Percentiles rank a stretch among this genome's conserved stretches.
phyloP scores from a whole-genome alignment of 1,139 yeast species.

The Nadsonia commutata region DNA sequence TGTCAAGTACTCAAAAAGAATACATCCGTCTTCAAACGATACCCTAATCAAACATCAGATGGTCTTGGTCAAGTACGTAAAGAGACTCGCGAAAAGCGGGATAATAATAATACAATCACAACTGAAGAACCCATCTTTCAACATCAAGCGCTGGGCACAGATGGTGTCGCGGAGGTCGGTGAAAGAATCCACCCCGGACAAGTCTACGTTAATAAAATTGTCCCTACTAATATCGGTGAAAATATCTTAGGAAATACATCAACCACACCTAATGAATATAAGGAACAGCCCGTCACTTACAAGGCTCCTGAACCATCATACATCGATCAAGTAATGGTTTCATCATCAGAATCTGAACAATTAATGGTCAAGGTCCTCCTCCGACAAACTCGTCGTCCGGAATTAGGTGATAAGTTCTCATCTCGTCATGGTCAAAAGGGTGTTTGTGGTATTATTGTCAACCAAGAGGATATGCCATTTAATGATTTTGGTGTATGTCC shows the following conservation, averaged over 20 bases:
- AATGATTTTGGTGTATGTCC: conserved; percentile 83
- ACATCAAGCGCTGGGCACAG: conserved; percentile 78
- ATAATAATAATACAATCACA: conserved; percentile 10
- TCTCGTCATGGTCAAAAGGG: conserved; percentile 98
- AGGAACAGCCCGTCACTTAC: conserved; percentile 84
- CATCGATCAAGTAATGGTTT: conserved; percentile 95
- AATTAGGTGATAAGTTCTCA: conserved; percentile 92
- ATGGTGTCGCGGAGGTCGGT: conserved; percentile 96
- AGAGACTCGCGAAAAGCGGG: conserved; percentile 32
- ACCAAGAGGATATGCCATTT: conserved; percentile 93
- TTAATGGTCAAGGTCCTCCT: conserved; percentile 81
- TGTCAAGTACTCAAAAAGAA: conserved; percentile 95
- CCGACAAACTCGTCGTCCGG: conserved; percentile 96
- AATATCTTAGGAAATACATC: conserved; percentile 33
- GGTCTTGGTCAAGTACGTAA: conserved; percentile 83
- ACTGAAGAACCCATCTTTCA: conserved; percentile 70
- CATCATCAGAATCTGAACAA: conserved; percentile 89
- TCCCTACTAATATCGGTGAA: conserved; percentile 79
- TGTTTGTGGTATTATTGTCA: conserved; percentile 95
- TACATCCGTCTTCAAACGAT: conserved; percentile 75
- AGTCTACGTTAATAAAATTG: conserved; percentile 82
- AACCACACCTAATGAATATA: conserved; percentile 32
- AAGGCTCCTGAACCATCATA: conserved; percentile 93
- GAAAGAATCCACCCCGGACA: conserved; percentile 83
- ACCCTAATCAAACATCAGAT: conserved; percentile 89